Conservation (phyloP, 345 rosid genomes). For the Syzygium oleosum region DNA sequence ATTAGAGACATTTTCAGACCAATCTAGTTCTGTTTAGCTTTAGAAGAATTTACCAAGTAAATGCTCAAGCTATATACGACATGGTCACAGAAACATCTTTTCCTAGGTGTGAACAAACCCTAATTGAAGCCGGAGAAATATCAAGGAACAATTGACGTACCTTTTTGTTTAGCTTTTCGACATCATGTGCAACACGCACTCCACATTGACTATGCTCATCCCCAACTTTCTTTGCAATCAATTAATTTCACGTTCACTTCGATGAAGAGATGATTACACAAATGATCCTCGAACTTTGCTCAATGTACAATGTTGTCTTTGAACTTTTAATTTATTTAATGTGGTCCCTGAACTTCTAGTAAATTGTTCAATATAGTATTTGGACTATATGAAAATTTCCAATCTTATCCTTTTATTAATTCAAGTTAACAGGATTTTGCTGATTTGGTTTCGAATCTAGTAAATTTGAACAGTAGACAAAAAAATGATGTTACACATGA, state of each 20-base stretch:
- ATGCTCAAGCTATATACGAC: not conserved
- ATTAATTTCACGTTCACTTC: not conserved
- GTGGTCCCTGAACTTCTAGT: not conserved
- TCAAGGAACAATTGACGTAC: not conserved
- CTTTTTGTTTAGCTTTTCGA: not conserved
- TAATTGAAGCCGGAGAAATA: not conserved
- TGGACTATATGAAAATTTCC: not conserved
- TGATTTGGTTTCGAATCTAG: not conserved
- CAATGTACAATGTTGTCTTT: rapidly evolving
- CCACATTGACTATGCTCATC: not conserved
- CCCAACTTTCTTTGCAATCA: not conserved
- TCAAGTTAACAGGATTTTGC: not conserved
- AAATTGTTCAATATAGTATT: not conserved
- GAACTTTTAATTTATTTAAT: not conserved
- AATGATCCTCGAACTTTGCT: not conserved
- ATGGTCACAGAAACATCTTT: not conserved
- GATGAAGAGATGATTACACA: not conserved
- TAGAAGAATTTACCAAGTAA: not conserved
- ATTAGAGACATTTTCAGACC: not conserved
- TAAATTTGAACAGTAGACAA: not conserved
- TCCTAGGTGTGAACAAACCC: not conserved
- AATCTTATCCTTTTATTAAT: not conserved
- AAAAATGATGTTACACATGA: not conserved
- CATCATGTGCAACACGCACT: not conserved
- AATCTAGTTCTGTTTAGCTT: not conserved